phyloP scores from a whole-genome alignment of 495 filamentous ascomycete species.

The Hypomontagnella monticulosa region DNA sequence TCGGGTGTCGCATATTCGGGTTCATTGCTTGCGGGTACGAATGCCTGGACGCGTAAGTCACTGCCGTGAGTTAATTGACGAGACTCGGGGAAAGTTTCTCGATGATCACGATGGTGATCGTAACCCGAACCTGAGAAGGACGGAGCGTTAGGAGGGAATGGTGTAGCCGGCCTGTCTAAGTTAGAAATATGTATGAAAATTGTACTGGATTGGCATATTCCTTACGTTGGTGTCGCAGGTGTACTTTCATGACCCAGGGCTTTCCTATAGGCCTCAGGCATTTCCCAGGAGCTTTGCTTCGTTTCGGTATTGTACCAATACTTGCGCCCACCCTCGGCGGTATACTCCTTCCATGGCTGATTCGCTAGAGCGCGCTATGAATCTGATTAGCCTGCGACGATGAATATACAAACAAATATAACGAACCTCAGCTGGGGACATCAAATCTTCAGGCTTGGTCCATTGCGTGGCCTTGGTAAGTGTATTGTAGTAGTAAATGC shows the following conservation, averaged over 20 bases:
- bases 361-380: conserved; percentile 78
- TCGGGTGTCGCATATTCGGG: conserved; percentile 86
- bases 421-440: conserved; percentile 85
- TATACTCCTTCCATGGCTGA: conserved; percentile 94
- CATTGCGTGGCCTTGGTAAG: conserved; percentile 90
- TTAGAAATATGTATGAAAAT: conserved; percentile 26
- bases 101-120: conserved; percentile 52
- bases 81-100: conserved; percentile 69
- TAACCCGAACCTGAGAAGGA: conserved; percentile 55
- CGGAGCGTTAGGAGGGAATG: conserved; percentile 70
- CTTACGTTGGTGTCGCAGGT: conserved; percentile 71
- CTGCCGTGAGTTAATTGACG: conserved; percentile 76
- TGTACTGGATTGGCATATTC: conserved; percentile 17
- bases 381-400: conserved; percentile 14
- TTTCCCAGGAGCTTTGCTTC: conserved; percentile 93
- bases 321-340: conserved; percentile 82
- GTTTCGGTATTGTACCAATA: conserved; percentile 95
- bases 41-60: conserved; percentile 68
- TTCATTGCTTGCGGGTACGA: conserved; percentile 72
- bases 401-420: conserved; percentile 7
- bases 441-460: conserved; percentile 90
- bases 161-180: conserved; percentile 61
- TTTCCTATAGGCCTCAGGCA: conserved; percentile 85
- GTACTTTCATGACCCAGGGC: conserved; percentile 62
- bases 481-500: conserved; percentile 92